Conservation (phyloP, 1,284 basidiomycete species). For the Papiliotrema nemorosa region DNA sequence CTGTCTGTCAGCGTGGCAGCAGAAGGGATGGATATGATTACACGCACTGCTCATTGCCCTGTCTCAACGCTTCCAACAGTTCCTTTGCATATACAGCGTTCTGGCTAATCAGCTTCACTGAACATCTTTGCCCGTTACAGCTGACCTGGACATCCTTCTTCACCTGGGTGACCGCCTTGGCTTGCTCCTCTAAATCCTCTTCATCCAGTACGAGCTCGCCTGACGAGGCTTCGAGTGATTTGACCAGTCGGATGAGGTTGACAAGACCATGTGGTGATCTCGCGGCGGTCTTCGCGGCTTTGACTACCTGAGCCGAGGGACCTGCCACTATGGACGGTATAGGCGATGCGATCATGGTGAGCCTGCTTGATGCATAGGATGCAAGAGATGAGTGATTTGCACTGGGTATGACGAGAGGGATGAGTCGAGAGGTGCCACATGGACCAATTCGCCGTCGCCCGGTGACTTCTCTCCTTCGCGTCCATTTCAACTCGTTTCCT, state of each 20-base stretch:
- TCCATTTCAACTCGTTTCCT: background rate
- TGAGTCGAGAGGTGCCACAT: background rate
- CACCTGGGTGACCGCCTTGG: slow-evolving; percentile 28
- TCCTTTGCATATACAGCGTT: slow-evolving; percentile 38
- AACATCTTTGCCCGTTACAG: no score
- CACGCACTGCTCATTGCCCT: slow-evolving; percentile 39
- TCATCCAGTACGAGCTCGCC: slow-evolving; percentile 11
- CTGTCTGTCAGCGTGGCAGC: slow-evolving; percentile 6
- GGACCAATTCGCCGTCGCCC: background rate
- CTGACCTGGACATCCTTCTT: slow-evolving; percentile 44
- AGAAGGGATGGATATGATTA: background rate
- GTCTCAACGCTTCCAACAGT: slow-evolving; percentile 26
- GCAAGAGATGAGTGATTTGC: background rate
- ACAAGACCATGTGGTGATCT: slow-evolving; percentile 36
- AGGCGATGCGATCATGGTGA: background rate
- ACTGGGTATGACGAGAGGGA: no score
- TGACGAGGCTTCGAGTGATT: slow-evolving; percentile 27
- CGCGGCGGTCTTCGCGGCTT: slow-evolving; percentile 29
- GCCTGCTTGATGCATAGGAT: background rate
- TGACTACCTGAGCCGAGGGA: slow-evolving; percentile 26
- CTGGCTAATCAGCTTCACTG: slow-evolving; percentile 16
- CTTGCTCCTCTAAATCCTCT: slow-evolving; percentile 4
- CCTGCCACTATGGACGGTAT: background rate
- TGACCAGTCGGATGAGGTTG: slow-evolving; percentile 44
- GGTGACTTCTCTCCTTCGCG: slow-evolving; percentile 1